Evolutionary conservation across 2,329 filamentous ascomycete species (phyloP), one percentile per base, ranked within the genome.

Genomic region (Hypocrella siamensis): DNA sequence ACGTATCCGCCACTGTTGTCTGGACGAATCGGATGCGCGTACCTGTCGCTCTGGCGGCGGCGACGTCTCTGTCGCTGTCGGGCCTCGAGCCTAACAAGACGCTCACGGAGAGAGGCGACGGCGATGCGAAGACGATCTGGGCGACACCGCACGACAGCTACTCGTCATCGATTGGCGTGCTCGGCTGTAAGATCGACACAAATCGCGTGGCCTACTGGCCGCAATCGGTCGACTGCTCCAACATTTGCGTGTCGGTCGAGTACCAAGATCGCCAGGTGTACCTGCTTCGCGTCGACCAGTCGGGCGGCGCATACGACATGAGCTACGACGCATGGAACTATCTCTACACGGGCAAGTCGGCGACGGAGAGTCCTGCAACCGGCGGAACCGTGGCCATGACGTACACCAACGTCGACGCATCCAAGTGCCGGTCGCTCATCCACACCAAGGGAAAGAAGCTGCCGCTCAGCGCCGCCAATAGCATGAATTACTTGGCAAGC

Each of bases 191-290:
- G 44, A 59, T 75, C 46, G 50, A 75, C 51, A 70, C 64, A 24
- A 61, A 75, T 51, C 66, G 69, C 36, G 57, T 74, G 34, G 70
- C 70, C 17, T 75, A 75, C 56, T 75, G 67, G 67, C 70, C 70
- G 4, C 44, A 43, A n/a, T 47, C 58, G 4, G 54, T 70, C 35
- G 58, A 63, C 53, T 75, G 70, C 56, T 53, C 57, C 49, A 63
- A 64, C 43, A 54, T 74, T 42, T 75, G 70, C 52, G 54, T 74
- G 36, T 58, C 60, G 33, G 52, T 75, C 33, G 56, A 51, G 28
- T 59, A 65, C 48, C 47, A 53, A 19, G 61, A 54, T 35, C 65
- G 67, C 30, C 54, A 52, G 17, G 54, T 77, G 36, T 60, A 71
- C 38, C 69, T 83, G 29, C 59, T 75, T 26, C 65, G 64, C 44